phyloP scores from a whole-genome alignment of 176 grass and related monocot genomes.

The Dendrocalamus sinicus region DNA sequence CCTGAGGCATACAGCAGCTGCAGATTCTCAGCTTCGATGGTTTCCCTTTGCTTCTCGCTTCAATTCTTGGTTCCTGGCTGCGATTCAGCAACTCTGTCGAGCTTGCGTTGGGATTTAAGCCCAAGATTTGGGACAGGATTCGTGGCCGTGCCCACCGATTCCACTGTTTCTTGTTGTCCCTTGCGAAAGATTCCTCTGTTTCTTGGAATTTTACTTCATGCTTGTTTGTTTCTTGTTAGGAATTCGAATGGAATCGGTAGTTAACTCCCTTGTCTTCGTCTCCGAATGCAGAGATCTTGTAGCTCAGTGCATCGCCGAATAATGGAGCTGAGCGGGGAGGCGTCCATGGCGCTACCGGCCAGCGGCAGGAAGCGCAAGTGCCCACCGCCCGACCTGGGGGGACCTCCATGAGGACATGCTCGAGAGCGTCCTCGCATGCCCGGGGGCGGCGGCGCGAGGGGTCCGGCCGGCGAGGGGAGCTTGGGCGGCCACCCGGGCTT shows the following conservation, averaged over 20 bases:
- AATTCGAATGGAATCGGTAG: neutral
- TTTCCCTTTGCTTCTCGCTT: neutral
- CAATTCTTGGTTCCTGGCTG: neutral
- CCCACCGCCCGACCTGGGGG: slow-evolving; percentile 27
- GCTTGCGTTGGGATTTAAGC: neutral
- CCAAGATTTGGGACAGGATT: neutral
- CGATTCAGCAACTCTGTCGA: neutral
- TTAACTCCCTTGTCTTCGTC: neutral
- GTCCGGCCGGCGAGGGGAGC: too few relatives aligned
- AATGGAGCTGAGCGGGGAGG: neutral
- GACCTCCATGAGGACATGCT: slow-evolving; percentile 80
- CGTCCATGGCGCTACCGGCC: neutral
- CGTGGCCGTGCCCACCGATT: neutral
- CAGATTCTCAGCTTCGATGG: neutral
- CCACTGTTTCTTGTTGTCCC: neutral
- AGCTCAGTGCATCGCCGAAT: neutral
- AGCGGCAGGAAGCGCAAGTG: slow-evolving; percentile 55
- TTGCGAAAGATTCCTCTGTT: neutral
- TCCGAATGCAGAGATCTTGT: neutral
- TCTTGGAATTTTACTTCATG: neutral
- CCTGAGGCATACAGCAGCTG: neutral
- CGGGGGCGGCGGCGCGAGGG: too few relatives aligned
- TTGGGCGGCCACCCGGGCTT: too few relatives aligned
- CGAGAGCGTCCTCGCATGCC: slow-evolving; percentile 67
- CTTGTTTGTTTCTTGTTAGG: too few relatives aligned